Evolutionary conservation across 2,329 filamentous ascomycete genomes (phyloP).

Genomic region (Alternaria ventricosa): DNA sequence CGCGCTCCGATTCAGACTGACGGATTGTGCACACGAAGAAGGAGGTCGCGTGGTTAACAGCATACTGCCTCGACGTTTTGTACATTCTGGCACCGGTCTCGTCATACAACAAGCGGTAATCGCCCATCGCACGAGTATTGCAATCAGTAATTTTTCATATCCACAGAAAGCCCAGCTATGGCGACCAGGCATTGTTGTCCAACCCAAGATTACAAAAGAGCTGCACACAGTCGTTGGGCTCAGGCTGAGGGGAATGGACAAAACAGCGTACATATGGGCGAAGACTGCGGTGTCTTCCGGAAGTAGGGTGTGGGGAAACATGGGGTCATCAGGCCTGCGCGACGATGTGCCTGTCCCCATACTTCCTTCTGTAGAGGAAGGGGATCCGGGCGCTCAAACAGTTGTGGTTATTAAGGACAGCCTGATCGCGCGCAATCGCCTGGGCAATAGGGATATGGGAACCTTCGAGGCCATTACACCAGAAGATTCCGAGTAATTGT

Average conservation of each 20-base stretch:
- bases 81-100: constrained; percentile 14
- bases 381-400: constrained; percentile 18
- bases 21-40: constrained; percentile 37
- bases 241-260: constrained; percentile 33
- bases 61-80: constrained; percentile 23
- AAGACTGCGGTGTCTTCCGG: not conserved
- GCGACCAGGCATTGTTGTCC: not conserved
- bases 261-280: constrained; percentile 33
- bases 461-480: not conserved
- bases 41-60: constrained; percentile 25
- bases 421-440: constrained; percentile 14
- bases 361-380: constrained; percentile 9
- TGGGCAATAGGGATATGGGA: not conserved
- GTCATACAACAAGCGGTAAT: constrained; percentile 27
- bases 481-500: not conserved
- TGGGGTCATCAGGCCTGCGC: constrained; percentile 26
- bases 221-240: constrained; percentile 33
- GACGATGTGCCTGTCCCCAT: constrained; percentile 31
- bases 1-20: constrained; percentile 34
- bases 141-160: constrained; percentile 10
- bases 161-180: not conserved
- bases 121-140: constrained; percentile 30
- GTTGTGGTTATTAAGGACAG: constrained; percentile 29
- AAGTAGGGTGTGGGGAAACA: constrained; percentile 26
- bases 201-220: constrained; percentile 19